A percentile compares a stretch with the other conserved stretches of the same genome.
Conservation (phyloP, 768 basidiomycete genomes). For the Inosperma sp. region DNA sequence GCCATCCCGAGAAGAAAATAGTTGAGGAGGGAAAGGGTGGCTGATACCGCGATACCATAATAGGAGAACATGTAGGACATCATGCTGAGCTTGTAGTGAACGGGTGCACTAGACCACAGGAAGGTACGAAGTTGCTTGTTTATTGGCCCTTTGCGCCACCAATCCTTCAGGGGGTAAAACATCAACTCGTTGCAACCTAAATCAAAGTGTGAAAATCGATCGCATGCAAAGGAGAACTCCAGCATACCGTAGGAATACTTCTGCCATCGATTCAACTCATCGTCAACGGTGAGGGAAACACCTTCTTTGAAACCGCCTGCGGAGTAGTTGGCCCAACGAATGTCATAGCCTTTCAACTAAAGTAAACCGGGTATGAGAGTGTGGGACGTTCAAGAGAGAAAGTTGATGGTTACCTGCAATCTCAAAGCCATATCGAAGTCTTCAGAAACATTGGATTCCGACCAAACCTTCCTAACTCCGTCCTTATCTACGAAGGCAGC, state of each 20-base stretch:
- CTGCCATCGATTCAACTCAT: constrained; percentile 90
- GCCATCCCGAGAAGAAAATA: constrained; percentile 64
- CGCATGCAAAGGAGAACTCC: not conserved
- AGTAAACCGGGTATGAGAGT: too few species aligned
- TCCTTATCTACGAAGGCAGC: constrained; percentile 72
- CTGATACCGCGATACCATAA: too few species aligned
- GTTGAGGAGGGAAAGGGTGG: constrained; percentile 62
- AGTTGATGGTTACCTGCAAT: too few species aligned
- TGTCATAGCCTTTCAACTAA: too few species aligned
- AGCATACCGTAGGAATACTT: constrained; percentile 70
- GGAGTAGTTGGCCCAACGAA: too few species aligned
- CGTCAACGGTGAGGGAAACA: constrained; percentile 82
- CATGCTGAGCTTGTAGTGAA: too few species aligned
- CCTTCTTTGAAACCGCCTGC: too few species aligned
- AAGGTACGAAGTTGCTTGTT: constrained; percentile 74
- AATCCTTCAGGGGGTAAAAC: constrained; percentile 75
- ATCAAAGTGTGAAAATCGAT: not conserved
- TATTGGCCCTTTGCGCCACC: constrained; percentile 78
- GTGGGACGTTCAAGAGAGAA: too few species aligned
- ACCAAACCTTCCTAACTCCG: constrained; percentile 70
- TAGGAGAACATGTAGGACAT: constrained; percentile 64
- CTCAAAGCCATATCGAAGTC: constrained; percentile 78
- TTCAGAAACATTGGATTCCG: too few species aligned
- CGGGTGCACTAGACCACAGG: constrained; percentile 69
- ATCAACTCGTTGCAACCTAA: constrained; percentile 70